These are phyloP conservation scores for Spizellomyces punctatus DNA, from an alignment of 192 early-diverging fungal genomes.

Conservation along the genomic window DNA sequence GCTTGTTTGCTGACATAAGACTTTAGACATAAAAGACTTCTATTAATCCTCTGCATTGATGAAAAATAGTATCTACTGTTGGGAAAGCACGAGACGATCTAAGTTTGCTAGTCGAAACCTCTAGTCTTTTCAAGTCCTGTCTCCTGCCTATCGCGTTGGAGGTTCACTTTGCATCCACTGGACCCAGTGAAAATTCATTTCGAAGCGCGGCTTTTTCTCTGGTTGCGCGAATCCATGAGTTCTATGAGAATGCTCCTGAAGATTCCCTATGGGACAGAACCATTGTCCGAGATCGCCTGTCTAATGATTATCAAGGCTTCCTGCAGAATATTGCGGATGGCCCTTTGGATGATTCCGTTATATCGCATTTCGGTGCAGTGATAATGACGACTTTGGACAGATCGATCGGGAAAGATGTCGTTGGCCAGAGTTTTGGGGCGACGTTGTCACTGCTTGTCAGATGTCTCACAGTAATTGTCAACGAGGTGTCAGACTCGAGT, in stretches of 20 bases:
- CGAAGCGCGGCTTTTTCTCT: conserved; percentile 18
- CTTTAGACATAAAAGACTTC: neutral
- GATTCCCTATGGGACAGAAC: neutral
- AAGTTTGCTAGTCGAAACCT: neutral
- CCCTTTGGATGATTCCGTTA: neutral
- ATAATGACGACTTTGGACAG: conserved; percentile 33
- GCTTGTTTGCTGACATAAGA: neutral
- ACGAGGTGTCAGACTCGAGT: neutral
- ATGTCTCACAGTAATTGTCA: neutral
- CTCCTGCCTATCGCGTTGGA: conserved; percentile 16
- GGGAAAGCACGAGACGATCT: too few species aligned
- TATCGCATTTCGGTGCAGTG: conserved; percentile 26
- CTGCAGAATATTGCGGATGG: neutral
- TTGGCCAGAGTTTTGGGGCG: conserved; percentile 1
- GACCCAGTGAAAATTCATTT: conserved; percentile 23
- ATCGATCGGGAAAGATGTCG: conserved; percentile 23
- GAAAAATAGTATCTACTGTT: too few species aligned
- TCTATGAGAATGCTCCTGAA: neutral
- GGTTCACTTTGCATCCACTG: conserved; percentile 17
- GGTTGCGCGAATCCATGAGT: neutral
- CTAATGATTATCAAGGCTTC: neutral
- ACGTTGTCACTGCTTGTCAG: conserved; percentile 3
- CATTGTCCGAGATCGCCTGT: neutral
- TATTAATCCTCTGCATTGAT: too few species aligned
- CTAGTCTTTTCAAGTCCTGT: neutral